Evolutionary conservation across 164 flowering plant genomes (phyloP), one percentile per base, ranked within the genome.

Genomic region (Amborella trichopoda): DNA sequence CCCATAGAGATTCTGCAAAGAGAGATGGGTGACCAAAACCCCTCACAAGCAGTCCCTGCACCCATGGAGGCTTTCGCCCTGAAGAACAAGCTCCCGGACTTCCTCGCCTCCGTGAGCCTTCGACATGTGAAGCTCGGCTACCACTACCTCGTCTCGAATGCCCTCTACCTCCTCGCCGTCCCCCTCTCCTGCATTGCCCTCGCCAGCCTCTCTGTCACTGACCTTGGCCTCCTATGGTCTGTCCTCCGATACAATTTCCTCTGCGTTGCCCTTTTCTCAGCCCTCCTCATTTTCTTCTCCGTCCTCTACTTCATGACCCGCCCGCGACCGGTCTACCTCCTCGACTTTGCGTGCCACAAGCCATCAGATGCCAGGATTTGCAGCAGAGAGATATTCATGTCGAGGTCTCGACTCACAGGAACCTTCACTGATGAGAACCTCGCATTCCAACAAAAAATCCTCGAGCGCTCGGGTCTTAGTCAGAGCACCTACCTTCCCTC

Each of bases 391-490:
- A 55, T 59, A 18, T 82, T 82, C 64, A 75, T 82, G 86, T 78
- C 79, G 40, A 26, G 78, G 38, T 79, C 86, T 2, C 9, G n/a
- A 5, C 26, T 56, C 39, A 68, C 68, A 0, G 81, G 75, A 19
- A 30, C 60, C 3, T 79, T 82, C 44, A 69, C 76, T 3, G 52
- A 69, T 5, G 65, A 53, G 40, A 82, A 69, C 49, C 80, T 84
- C 22, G 75, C 67, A 40, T 84, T 84, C 50, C 95, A 84, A 23
- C 55, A 74, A 26, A 78, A 72, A 49, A 76, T 82, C 54, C 64
- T 82, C 18, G 86, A 76, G 58, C 62, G 80, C 42, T 79, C 91
- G 1, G 91, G 91, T n/a, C 80, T 82, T 42, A 83, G 91, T 10
- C 83, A 82, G 49, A 54, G 68, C 4, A 79, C 86, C 32, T 79